Evolutionary conservation across 352 stramenopile genomes (phyloP).

Genomic region (Phytophthora boehmeriae): DNA sequence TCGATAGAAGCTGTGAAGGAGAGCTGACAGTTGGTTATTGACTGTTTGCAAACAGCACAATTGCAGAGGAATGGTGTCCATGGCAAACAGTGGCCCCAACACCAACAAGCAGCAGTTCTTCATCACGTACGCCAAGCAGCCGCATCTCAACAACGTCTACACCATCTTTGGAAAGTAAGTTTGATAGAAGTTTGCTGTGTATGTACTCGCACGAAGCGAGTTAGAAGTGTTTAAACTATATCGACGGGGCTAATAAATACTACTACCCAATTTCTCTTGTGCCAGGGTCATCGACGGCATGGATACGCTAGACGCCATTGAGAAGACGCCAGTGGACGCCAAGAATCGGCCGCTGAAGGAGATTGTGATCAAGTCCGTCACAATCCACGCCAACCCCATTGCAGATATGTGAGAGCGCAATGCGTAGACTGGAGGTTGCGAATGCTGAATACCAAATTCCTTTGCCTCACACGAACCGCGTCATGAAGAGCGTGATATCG

Average conservation of each 20-base stretch:
- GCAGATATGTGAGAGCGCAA: slow-evolving; percentile 56
- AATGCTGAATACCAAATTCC: background rate
- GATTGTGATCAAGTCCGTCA: slow-evolving; percentile 88
- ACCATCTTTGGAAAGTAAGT: slow-evolving; percentile 95
- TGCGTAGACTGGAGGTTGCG: slow-evolving; percentile 6
- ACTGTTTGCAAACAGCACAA: slow-evolving; percentile 73
- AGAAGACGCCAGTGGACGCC: slow-evolving; percentile 92
- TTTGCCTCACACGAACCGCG: slow-evolving; percentile 46
- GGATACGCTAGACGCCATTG: slow-evolving; percentile 97
- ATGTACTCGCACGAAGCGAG: slow-evolving; percentile 23
- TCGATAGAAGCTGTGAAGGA: no score
- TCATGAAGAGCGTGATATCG: slow-evolving; percentile 79
- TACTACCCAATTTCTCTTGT: slow-evolving; percentile 24
- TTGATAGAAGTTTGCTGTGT: slow-evolving; percentile 13
- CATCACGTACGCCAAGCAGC: slow-evolving; percentile 96
- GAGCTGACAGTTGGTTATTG: background rate
- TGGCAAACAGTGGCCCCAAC: slow-evolving; percentile 92
- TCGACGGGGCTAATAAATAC: slow-evolving; percentile 28
- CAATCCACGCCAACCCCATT: slow-evolving; percentile 94
- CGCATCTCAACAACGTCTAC: slow-evolving; percentile 98
- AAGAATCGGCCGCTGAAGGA: slow-evolving; percentile 92
- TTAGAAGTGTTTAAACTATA: slow-evolving; percentile 8
- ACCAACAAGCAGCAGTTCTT: slow-evolving; percentile 98
- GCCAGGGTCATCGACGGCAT: slow-evolving; percentile 94
- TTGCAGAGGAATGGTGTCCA: slow-evolving; percentile 89